Evolutionary conservation across 2,329 filamentous ascomycete genomes (phyloP), one percentile per base, ranked within the genome.

Genomic region (Magnaporthiopsis rhizophila): DNA sequence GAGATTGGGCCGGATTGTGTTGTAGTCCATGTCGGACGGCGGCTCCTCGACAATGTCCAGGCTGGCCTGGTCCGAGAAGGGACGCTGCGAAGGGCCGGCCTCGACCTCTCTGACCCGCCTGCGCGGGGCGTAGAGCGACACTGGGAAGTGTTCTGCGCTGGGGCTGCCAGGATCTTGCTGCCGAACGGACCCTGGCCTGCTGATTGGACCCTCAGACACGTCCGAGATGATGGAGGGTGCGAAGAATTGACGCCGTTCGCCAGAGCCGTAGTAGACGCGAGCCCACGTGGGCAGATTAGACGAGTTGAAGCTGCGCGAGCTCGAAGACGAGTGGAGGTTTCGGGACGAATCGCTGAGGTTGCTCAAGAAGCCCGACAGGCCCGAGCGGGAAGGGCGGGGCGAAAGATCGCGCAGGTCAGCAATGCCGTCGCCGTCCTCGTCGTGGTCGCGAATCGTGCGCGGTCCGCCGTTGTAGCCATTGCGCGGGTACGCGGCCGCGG

Each of bases 191-290:
- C 72, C 73, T 28, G 77, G 76, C 64, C 82, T 77, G 72, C 82
- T 78, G 69, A 84, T 77, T 21, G 45, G 45, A 67, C 75, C 76
- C 34, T 82, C 78, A 1, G 82, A 83, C 64, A 75, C 70, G 69
- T 81, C 75, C 38, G 80, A 74, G 8, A 53, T 77, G 67, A 81
- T 77, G 9, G 80, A 80, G 0, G 79, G 78, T 11, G 77, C 73
- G 50, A 79, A 77, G 61, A 89, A 74, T 65, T 77, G 85, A 60
- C 76, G 81, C 66, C 79, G 81, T 73, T 84, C 87, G 62, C 87
- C 86, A 63, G 85, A 86, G 50, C 86, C 85, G 72, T 92, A 92
- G 74, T 92, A 92, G 21, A 91, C 77, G 68, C 81, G 86, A 57
- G 83, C 84, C 84, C 84, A 87, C 11, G 78, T 71, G 15, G 84